Evolutionary conservation across 139 green algal species (phyloP), one percentile per base, ranked within the genome.

Genomic region (Volvox africanus): DNA sequence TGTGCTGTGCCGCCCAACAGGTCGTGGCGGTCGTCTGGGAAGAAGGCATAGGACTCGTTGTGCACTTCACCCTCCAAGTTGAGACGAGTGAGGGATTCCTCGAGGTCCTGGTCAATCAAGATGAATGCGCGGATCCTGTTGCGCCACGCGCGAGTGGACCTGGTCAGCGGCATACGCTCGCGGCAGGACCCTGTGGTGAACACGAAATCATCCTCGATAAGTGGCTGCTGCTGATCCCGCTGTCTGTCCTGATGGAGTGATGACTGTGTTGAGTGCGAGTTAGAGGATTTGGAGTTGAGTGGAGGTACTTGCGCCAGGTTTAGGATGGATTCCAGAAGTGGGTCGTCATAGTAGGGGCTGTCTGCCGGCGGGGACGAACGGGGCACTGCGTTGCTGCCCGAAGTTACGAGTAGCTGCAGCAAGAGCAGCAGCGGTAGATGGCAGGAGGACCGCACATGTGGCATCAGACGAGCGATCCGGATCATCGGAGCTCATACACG

Each of bases 101-200:
- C 62, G 30, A 37, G 5, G 55, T 90, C 68, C 13, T 85, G 32
- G 55, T 90, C 86, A 2, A 71, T 90, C 21, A 90, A 61, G 30
- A 90, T 65, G 55, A 90, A 90, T 21, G 17, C 73, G 12, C 73
- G 73, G 3, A 90, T 36, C 13, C 86, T 71, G 22, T n/a, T 32
- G 20, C 86, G 73, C 86, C 86, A 90, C 0, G 73, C 55, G 19
- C 86, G 55, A 6, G 73, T 84, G 1, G 86, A 82, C 30, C 76
- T 90, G 30, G 50, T 76, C 11, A 90, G 86, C 3, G 36, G 73
- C 86, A 90, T 85, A 33, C 86, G 73, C 55, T 84, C 86, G 2
- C 71, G n/a, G 55, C 86, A 90, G 30, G 73, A 62, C 14, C 86
- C 86, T 0, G 86, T 90, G 1, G 75, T 71, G 35, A 44, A 90